phyloP scores from a whole-genome alignment of 2,329 filamentous ascomycete genomes.

The Paecilomyces niveus region DNA sequence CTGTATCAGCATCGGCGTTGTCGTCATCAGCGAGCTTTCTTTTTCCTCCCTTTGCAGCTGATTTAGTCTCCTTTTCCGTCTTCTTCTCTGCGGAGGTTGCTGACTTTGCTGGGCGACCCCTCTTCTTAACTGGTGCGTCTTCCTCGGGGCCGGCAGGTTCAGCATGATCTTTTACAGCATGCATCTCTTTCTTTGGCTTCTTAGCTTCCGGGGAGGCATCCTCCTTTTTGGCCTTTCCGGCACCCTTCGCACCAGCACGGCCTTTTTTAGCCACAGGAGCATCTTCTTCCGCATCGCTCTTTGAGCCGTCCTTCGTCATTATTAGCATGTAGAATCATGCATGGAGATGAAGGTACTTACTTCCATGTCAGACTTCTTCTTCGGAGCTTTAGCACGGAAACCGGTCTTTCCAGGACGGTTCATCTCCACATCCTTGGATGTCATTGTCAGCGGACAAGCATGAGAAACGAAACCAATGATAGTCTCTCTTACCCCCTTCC shows the following conservation, averaged over 20 bases:
- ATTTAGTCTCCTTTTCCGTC: conserved; percentile 22
- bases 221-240: conserved; percentile 2
- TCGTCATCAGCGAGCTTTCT: conserved; percentile 1
- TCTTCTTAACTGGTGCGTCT: conserved; percentile 12
- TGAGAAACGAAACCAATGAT: not conserved
- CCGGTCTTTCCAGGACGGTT: conserved; percentile 63
- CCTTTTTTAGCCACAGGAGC: conserved; percentile 8
- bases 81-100: conserved; percentile 14
- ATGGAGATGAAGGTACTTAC: conserved; percentile 6
- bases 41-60: conserved; percentile 2
- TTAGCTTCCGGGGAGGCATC: not conserved
- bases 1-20: not conserved
- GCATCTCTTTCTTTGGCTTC: conserved; percentile 7
- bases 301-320: conserved; percentile 6
- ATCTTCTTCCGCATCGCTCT: conserved; percentile 9
- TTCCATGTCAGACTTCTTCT: conserved; percentile 25
- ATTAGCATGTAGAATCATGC: not conserved
- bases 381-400: conserved; percentile 44
- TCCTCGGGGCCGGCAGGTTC: conserved; percentile 3
- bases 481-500: conserved; percentile 65
- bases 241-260: conserved; percentile 5
- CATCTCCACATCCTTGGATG: conserved; percentile 60
- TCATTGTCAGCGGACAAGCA: conserved; percentile 8
- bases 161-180: conserved; percentile 2
- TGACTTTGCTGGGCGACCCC: conserved; percentile 15